Percentiles rank a stretch among this genome's conserved stretches.
Conservation (phyloP, 78 protist genomes). For the Isochrysis galbana region DNA sequence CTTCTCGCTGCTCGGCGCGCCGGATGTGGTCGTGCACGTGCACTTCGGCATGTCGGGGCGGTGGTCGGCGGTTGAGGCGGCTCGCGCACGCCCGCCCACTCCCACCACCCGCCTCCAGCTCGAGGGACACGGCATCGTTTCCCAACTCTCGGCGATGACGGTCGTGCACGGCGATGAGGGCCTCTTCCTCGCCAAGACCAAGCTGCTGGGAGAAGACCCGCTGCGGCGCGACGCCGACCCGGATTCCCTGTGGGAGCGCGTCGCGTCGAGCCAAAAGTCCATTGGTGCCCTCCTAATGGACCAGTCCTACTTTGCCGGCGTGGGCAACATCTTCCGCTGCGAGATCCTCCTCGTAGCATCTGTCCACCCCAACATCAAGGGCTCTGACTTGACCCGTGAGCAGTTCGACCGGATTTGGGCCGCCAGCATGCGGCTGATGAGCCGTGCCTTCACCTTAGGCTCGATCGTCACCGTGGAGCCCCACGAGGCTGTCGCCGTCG, state of each 20-base stretch:
- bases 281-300: constrained; percentile 3
- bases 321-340: constrained; percentile 6
- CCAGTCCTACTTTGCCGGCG: background rate
- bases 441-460: background rate
- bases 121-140: background rate
- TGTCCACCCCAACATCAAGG: background rate
- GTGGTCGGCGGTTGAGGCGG: background rate
- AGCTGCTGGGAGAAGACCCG: background rate
- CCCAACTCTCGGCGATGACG: background rate
- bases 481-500: background rate
- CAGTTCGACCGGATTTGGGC: background rate
- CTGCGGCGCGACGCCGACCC: background rate
- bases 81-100: background rate
- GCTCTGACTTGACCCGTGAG: background rate
- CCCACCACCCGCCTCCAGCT: background rate
- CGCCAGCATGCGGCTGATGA: background rate
- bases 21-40: background rate
- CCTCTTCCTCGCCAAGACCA: background rate
- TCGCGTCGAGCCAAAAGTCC: background rate
- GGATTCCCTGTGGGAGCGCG: background rate
- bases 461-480: background rate
- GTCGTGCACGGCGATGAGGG: background rate
- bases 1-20: background rate
- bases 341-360: background rate
- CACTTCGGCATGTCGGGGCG: constrained; percentile 14